phyloP scores from a whole-genome alignment of 2,329 filamentous ascomycete species.

The Fusarium sp. region DNA sequence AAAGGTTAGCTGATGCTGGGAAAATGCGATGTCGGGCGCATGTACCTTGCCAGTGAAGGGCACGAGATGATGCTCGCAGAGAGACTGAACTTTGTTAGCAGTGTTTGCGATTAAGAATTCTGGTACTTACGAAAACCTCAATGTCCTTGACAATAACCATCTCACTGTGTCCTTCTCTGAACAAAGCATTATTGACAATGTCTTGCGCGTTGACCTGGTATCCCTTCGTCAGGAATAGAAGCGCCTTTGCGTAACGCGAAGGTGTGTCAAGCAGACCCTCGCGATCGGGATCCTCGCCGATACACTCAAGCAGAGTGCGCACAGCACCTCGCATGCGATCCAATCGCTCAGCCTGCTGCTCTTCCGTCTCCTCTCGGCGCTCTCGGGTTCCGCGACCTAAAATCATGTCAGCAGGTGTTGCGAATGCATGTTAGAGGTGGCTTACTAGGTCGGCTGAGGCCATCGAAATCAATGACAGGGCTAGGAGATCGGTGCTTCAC shows the following conservation, averaged over 20 bases:
- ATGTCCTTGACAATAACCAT: constrained; percentile 99
- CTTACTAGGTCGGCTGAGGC: constrained; percentile 69
- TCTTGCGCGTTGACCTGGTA: constrained; percentile 95
- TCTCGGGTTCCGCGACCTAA: constrained; percentile 74
- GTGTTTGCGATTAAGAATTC: not conserved
- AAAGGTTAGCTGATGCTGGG: constrained; percentile 15
- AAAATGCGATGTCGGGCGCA: constrained; percentile 4
- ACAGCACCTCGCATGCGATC: constrained; percentile 73
- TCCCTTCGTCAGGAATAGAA: constrained; percentile 96
- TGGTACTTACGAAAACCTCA: constrained; percentile 73
- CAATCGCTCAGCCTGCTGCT: constrained; percentile 62
- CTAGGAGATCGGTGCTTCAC: constrained; percentile 56
- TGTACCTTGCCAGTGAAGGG: constrained; percentile 93
- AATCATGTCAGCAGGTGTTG: not conserved
- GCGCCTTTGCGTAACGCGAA: constrained; percentile 90
- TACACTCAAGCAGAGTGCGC: constrained; percentile 75
- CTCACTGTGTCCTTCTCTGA: constrained; percentile 96
- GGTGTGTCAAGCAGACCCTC: constrained; percentile 78
- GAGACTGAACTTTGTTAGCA: constrained; percentile 63
- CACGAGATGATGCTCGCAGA: constrained; percentile 98
- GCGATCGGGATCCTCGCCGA: constrained; percentile 76
- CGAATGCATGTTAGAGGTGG: not conserved
- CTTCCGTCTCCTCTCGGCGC: constrained; percentile 67
- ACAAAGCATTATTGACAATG: constrained; percentile 93
- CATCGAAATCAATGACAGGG: constrained; percentile 72